Conservation (phyloP, 2,329 filamentous ascomycete species). For the Cladosporium sp. region DNA sequence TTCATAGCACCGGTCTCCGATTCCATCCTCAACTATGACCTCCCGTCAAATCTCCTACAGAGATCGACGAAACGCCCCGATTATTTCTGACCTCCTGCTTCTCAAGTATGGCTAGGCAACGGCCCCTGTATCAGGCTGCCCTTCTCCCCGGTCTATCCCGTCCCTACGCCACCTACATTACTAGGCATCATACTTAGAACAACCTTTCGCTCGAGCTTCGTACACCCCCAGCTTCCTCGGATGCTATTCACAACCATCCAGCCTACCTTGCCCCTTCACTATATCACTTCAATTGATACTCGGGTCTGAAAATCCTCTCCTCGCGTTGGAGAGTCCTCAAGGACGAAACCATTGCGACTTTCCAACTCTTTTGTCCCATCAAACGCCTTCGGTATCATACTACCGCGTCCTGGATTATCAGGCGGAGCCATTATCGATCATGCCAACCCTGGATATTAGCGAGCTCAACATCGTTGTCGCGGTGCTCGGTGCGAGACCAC, state of each 20-base stretch:
- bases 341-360: background rate
- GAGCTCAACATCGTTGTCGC: constrained; percentile 78
- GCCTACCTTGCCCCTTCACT: background rate
- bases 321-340: background rate
- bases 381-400: background rate
- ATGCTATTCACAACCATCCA: background rate
- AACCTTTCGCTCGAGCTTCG: background rate
- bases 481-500: constrained; percentile 47
- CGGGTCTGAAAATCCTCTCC: background rate
- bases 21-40: background rate
- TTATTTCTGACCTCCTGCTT: background rate
- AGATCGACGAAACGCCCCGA: background rate
- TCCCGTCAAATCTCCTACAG: background rate
- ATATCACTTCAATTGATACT: background rate
- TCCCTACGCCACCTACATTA: background rate
- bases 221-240: background rate
- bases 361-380: background rate
- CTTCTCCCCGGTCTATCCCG: background rate
- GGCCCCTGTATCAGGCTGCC: background rate
- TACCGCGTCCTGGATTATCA: background rate
- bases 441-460: constrained; percentile 56
- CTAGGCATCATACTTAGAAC: background rate
- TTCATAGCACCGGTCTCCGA: background rate
- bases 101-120: constrained; percentile 1
- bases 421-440: constrained; percentile 19